Percentiles rank a stretch among this genome's conserved stretches.
Conservation (phyloP, 257 asterid species). For the Scutellaria galericulata region DNA sequence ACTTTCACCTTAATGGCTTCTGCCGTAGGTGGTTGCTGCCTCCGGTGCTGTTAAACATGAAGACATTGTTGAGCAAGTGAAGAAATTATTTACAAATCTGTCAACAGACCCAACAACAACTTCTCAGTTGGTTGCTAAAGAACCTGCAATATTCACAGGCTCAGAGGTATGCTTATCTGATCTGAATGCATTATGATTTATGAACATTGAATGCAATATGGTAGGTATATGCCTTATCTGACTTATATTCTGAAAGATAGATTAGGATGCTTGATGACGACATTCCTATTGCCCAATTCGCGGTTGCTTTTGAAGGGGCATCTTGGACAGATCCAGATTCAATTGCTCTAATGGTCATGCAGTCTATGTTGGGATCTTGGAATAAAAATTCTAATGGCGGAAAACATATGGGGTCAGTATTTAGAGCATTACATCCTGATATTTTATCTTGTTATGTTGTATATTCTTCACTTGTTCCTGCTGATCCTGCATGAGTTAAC, state of each 20-base stretch:
- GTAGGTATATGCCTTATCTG: slow-evolving; percentile 12
- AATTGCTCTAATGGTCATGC: slow-evolving; percentile 87
- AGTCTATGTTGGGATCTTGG: slow-evolving; percentile 86
- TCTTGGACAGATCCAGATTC: slow-evolving; percentile 91
- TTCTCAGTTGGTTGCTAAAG: slow-evolving; percentile 66
- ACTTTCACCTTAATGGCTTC: slow-evolving; percentile 11
- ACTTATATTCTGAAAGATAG: slow-evolving; percentile 41
- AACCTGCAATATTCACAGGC: slow-evolving; percentile 85
- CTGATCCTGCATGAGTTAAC: slow-evolving; percentile 19
- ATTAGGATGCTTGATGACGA: slow-evolving; percentile 84
- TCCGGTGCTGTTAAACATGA: slow-evolving; percentile 90
- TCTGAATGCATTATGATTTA: slow-evolving; percentile 27
- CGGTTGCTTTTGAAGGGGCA: slow-evolving; percentile 92
- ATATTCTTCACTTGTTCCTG: neutral
- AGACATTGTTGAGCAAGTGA: slow-evolving; percentile 76
- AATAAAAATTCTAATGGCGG: slow-evolving; percentile 74
- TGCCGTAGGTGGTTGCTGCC: slow-evolving; percentile 70
- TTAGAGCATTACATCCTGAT: neutral
- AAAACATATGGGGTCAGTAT: slow-evolving; percentile 83
- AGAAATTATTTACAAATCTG: slow-evolving; percentile 65
- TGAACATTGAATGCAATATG: slow-evolving; percentile 24
- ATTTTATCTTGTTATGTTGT: neutral
- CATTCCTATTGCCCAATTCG: slow-evolving; percentile 76
- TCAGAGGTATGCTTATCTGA: slow-evolving; percentile 66
- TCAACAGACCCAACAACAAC: slow-evolving; percentile 62